Base-by-base conservation (phyloP, 768 basidiomycete genomes). In the Coprinopsis cinerea region DNA sequence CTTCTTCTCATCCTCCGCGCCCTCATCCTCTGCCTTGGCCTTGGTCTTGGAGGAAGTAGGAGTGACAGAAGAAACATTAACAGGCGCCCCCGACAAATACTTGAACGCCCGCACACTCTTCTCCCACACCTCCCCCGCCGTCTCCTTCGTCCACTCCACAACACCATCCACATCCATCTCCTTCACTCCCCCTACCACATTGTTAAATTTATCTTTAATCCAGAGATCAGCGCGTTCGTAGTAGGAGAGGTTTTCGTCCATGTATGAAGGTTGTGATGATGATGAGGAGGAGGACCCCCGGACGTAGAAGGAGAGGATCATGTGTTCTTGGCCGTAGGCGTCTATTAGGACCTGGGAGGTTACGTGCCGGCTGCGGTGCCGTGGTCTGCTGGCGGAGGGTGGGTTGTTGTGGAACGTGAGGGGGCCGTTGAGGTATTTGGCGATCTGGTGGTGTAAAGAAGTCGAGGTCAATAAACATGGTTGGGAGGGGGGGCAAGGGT, bases 241-340 rank as follows among this genome's bases (percentile, higher is more conserved):
- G 55, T 76, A 76, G 4, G 73, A 71, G 4, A 68, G 61, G 2
- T 63, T 47, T 14, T 57, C 48, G 28, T 68, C 64, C n/a, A n/a
- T n/a, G n/a, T n/a, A n/a, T n/a, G n/a, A n/a, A n/a, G n/a, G n/a
- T n/a, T n/a, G n/a, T n/a, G n/a, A n/a, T n/a, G n/a, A n/a, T n/a
- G n/a, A n/a, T n/a, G n/a, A n/a, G n/a, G n/a, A n/a, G n/a, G n/a
- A n/a, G n/a, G n/a, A n/a, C n/a, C n/a, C n/a, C n/a, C n/a, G n/a
- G n/a, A 92, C 74, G 57, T 84, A 92, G 66, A 92, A 92, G 37
- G 84, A 84, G 62, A 92, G 74, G 25, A 89, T 74, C 80, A 92
- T 82, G 56, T 92, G 90, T 61, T 92, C 88, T 35, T 81, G 77
- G 1, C 90, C 90, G 9, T 77, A 60, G 10, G 82, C 67, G 61